Evolutionary conservation across 176 grass and related monocot species (phyloP), one percentile per base, ranked within the genome.

Genomic region (Puccinellia tenuiflora): DNA sequence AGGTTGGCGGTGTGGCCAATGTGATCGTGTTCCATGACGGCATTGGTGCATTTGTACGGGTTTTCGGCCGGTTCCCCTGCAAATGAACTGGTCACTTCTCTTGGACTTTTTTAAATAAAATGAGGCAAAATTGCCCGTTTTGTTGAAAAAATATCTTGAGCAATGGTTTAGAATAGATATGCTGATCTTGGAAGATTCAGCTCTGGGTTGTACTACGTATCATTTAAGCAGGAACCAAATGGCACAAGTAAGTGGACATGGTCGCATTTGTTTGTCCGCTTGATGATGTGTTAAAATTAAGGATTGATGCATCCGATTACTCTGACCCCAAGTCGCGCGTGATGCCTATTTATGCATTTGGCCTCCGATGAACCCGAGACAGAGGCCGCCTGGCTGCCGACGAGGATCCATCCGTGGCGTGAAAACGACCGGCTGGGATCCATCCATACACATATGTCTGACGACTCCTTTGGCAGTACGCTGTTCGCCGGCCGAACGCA

Each of bases 221-320:
- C 39, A 29, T 73, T 72, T 73, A 26, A 72, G 11, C 1, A 47
- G 56, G 31, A 51, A 74, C 45, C 75, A 88, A 66, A 84, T 84
- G 81, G 86, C 67, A 47, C 60, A 26, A 5, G 33, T 10, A 45
- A 30, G 14, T 30, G 34, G 64, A 79, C 30, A 1, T 24, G 80
- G 73, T 71, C 78, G 37, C 63, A 38, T 48, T 78, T 88, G 73
- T 63, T 78, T 71, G 52, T 83, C 30, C 2, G 3, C 1, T 30
- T 30, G n/a, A 45, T 9, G 4, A 28, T 28, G 68, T 68, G 45
- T 22, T 12, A 21, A n/a, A 21, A n/a, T n/a, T n/a, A n/a, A 38
- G 35, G 21, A n/a, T 9, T 7, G 50, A 3, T 35, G 64, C 28
- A 77, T 76, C 21, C 55, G 59, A 75, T 45, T 37, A 35, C 43